A percentile compares a stretch with the other conserved stretches of the same genome.
Evolutionary conservation across 23 red algal species (phyloP).

Genomic region (Gracilaria domingensis): DNA sequence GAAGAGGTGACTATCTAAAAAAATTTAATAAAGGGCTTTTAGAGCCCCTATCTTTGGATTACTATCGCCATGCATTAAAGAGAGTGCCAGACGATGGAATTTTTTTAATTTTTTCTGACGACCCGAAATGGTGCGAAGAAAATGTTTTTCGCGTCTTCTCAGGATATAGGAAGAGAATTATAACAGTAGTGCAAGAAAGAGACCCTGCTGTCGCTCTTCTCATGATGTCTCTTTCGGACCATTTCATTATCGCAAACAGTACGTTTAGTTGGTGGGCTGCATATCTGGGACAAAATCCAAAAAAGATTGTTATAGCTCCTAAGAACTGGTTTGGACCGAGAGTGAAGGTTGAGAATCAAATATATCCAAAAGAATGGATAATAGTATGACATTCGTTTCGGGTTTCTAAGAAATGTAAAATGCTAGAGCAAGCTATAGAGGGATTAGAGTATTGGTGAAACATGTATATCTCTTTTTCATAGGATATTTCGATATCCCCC

Average conservation of each 20-base stretch:
- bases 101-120: slow-evolving; percentile 28
- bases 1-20: slow-evolving; percentile 38
- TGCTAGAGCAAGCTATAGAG: no score
- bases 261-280: slow-evolving; percentile 58
- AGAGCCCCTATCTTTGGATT: slow-evolving; percentile 1
- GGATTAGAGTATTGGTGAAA: no score
- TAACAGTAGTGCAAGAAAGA: neutral
- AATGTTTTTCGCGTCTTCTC: neutral
- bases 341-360: neutral
- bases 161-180: neutral
- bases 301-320: slow-evolving; percentile 28
- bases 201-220: neutral
- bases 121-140: neutral
- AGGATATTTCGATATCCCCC: no score
- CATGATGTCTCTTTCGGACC: slow-evolving; percentile 21
- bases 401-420: no score
- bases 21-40: slow-evolving; percentile 15
- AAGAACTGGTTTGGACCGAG: slow-evolving; percentile 27
- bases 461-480: no score
- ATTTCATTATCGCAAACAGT: slow-evolving; percentile 47
- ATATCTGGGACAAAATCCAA: neutral
- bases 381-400: slow-evolving; percentile 1
- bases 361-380: slow-evolving; percentile 1
- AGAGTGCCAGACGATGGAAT: neutral
- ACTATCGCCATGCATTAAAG: neutral